Percentiles rank a stretch among this genome's conserved stretches.
Conservation (phyloP, 2,329 filamentous ascomycete genomes). For the Helicocarpus griseus region DNA sequence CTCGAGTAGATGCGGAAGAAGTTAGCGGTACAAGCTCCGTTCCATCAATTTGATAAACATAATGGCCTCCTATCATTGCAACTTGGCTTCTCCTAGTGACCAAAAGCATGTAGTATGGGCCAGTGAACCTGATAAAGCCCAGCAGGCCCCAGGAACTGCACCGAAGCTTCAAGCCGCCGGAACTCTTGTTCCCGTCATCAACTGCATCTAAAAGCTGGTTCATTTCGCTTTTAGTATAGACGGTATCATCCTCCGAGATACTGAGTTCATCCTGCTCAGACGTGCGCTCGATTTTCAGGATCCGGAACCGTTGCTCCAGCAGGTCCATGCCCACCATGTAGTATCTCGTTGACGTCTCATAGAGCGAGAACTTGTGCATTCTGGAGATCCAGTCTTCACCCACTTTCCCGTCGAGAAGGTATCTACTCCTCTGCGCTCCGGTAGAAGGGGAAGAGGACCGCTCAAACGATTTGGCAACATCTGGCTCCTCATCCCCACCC, state of each 20-base stretch:
- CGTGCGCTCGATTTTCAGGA: conserved; percentile 90
- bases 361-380: conserved; percentile 97
- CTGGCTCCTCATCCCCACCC: conserved; percentile 36
- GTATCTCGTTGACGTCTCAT: conserved; percentile 87
- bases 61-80: conserved; percentile 91
- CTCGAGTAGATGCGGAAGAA: conserved; percentile 54
- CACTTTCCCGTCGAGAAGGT: conserved; percentile 24
- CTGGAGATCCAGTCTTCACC: conserved; percentile 38
- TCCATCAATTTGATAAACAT: conserved; percentile 87
- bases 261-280: conserved; percentile 67
- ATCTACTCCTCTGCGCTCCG: conserved; percentile 28
- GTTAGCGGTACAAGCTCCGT: conserved; percentile 87
- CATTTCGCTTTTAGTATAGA: conserved; percentile 89
- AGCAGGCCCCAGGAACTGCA: conserved; percentile 89
- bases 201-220: conserved; percentile 87
- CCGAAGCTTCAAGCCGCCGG: conserved; percentile 79
- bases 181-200: conserved; percentile 85
- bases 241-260: conserved; percentile 86
- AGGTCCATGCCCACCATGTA: conserved; percentile 92
- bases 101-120: conserved; percentile 91
- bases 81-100: conserved; percentile 95
- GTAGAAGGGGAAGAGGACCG: conserved; percentile 30
- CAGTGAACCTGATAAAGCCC: conserved; percentile 92
- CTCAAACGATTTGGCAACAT: conserved; percentile 36
- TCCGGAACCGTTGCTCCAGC: conserved; percentile 76